Evolutionary conservation across 2,329 filamentous ascomycete genomes (phyloP), one percentile per base, ranked within the genome.

Genomic region (Plenodomus tracheiphilus): DNA sequence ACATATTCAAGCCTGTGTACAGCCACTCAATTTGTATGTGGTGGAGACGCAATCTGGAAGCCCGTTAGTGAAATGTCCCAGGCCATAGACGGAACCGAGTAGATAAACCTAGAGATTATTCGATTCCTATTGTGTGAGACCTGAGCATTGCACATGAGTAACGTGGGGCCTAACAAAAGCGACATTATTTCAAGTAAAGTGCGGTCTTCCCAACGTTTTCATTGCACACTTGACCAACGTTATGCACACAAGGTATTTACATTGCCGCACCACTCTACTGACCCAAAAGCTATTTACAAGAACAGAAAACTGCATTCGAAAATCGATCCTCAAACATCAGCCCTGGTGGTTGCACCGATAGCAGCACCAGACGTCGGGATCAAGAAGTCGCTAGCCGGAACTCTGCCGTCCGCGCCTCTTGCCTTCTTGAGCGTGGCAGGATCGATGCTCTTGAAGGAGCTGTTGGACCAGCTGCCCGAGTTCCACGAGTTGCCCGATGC

Each of bases 401-500:
- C 70, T 49, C 69, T 72, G 0, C 76, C 74, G 39, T 71, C 63
- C 1, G 70, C 49, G 17, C 59, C 66, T 41, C 75, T 65, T 3
- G 71, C 56, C 8, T 69, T 71, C 56, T 75, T 72, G 4, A 77
- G 59, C 0, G 61, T 54, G 0, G 59, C 55, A 0, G 65, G 52
- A 35, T 74, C 65, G 0, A 68, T 62, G 48, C 74, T 77, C 56
- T 65, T 61, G 56, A 78, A 78, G 13, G 58, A 62, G 22, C 60
- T 59, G 51, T 77, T 65, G 0, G 64, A 65, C 75, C 73, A 78
- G 1, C 68, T 68, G 20, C 65, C 59, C 43, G 54, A 46, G 28
- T 78, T 66, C 76, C 76, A 79, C 4, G 74, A 76, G 61, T 79
- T 79, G 0, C 74, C 74, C 16, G 64, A 71, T 8, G 55, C 50